Conservation (phyloP, 805 yeast genomes). For the Scheffersomyces stipitis region DNA sequence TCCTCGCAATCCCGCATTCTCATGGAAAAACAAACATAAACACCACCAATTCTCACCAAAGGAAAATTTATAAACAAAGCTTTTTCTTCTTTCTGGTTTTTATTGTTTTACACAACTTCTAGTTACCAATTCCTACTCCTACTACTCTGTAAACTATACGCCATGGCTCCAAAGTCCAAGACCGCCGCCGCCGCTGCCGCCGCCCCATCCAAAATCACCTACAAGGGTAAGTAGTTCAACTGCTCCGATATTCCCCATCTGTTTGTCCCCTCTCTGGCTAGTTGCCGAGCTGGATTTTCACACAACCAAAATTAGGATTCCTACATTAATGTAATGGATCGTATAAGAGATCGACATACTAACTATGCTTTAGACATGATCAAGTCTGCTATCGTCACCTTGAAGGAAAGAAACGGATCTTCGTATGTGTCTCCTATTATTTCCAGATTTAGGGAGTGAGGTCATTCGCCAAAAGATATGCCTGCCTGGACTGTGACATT, state of each 20-base stretch:
- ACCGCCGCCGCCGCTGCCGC: constrained; percentile 18
- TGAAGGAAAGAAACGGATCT: constrained; percentile 81
- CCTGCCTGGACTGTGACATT: too few relatives aligned
- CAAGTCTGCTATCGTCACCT: constrained; percentile 63
- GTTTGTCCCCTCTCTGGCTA: constrained; percentile 1
- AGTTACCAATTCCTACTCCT: too few relatives aligned
- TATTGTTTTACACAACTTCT: too few relatives aligned
- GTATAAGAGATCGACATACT: constrained; percentile 9
- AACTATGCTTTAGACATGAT: constrained; percentile 49
- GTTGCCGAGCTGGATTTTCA: background rate
- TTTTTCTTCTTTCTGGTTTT: constrained; percentile 42
- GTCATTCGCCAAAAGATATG: too few relatives aligned
- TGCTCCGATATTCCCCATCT: background rate
- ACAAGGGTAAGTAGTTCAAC: constrained; percentile 45
- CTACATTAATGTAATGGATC: too few relatives aligned
- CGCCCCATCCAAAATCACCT: constrained; percentile 37
- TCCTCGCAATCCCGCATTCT: too few relatives aligned
- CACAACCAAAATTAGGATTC: background rate
- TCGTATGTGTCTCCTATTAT: too few relatives aligned
- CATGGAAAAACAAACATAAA: background rate
- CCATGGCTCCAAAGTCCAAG: constrained; percentile 40
- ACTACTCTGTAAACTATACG: too few relatives aligned
- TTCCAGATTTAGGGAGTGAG: too few relatives aligned
- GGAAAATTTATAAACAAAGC: background rate
- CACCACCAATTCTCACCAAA: background rate